Percentiles rank a stretch among this genome's conserved stretches.
Conservation (phyloP, 2,329 filamentous ascomycete genomes). For the Pyrenophora tritici-repentis region DNA sequence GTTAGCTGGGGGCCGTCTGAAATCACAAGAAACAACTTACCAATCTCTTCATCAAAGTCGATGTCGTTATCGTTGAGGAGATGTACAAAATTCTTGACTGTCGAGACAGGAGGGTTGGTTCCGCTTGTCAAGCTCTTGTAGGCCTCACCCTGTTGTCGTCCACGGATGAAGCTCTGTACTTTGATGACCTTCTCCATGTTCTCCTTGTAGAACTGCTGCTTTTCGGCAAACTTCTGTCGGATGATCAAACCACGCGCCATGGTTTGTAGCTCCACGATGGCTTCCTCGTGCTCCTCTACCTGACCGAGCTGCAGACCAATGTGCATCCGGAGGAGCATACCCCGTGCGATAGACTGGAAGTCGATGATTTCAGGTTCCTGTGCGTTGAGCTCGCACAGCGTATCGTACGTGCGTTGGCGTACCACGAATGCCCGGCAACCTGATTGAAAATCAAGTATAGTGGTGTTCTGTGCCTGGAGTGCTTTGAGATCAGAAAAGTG, state of each 20-base stretch:
- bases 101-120: constrained; percentile 94
- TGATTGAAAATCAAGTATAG: constrained; percentile 69
- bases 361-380: constrained; percentile 69
- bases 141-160: constrained; percentile 93
- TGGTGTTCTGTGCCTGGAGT: constrained; percentile 62
- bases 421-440: constrained; percentile 67
- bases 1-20: constrained; percentile 20
- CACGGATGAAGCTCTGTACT: constrained; percentile 94
- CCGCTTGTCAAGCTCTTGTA: constrained; percentile 97
- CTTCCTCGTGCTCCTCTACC: constrained; percentile 82
- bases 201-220: constrained; percentile 85
- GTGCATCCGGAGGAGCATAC: constrained; percentile 75
- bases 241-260: constrained; percentile 74
- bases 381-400: constrained; percentile 72
- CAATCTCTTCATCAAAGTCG: constrained; percentile 95
- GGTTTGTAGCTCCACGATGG: constrained; percentile 75
- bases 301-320: constrained; percentile 76
- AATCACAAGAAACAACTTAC: constrained; percentile 31
- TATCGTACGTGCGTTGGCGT: constrained; percentile 63
- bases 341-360: constrained; percentile 77
- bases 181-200: constrained; percentile 99
- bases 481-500: constrained; percentile 54
- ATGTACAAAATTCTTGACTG: constrained; percentile 97
- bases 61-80: constrained; percentile 97
- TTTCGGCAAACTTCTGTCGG: constrained; percentile 76